A percentile compares a stretch with the other conserved stretches of the same genome.
These are phyloP conservation scores for Cryphonectria parasitica DNA, from an alignment of 2,329 filamentous ascomycete species.

Conservation along the genomic window DNA sequence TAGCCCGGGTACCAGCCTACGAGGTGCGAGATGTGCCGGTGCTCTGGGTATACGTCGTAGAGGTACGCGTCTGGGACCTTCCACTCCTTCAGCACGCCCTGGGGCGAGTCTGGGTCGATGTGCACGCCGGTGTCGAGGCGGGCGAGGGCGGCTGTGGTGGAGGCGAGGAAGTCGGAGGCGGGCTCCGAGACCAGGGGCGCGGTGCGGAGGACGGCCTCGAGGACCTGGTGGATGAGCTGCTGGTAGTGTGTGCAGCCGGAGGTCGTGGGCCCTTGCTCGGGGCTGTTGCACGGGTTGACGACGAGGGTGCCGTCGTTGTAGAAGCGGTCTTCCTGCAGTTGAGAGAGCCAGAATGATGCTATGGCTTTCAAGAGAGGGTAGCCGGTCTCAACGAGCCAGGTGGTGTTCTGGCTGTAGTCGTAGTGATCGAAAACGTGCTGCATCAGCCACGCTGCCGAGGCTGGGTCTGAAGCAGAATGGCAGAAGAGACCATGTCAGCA, in stretches of 20 bases:
- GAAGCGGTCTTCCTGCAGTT: conserved; percentile 54
- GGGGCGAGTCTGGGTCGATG: conserved; percentile 38
- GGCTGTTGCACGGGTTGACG: conserved; percentile 62
- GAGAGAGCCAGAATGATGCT: conserved; percentile 59
- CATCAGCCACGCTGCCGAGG: conserved; percentile 61
- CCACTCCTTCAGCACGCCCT: conserved; percentile 54
- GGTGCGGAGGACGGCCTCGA: conserved; percentile 42
- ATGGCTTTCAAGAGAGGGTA: conserved; percentile 59
- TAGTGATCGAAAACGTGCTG: conserved; percentile 62
- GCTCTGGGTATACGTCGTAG: conserved; percentile 32
- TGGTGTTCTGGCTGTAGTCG: conserved; percentile 52
- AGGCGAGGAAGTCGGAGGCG: conserved; percentile 37
- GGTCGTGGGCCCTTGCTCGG: conserved; percentile 58
- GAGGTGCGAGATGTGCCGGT: conserved; percentile 60
- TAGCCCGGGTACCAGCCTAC: conserved; percentile 60
- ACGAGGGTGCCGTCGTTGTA: conserved; percentile 56
- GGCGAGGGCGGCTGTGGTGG: conserved; percentile 46
- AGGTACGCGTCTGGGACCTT: conserved; percentile 47
- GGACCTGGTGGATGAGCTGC: conserved; percentile 51
- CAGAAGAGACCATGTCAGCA: not conserved
- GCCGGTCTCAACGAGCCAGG: conserved; percentile 51
- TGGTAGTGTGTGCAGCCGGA: conserved; percentile 60
- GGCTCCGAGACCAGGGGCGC: conserved; percentile 32
- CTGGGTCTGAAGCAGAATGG: conserved; percentile 38
- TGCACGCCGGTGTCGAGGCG: conserved; percentile 57